Conservation (phyloP, 2,329 filamentous ascomycete genomes). For the Paecilomyces formosus region DNA sequence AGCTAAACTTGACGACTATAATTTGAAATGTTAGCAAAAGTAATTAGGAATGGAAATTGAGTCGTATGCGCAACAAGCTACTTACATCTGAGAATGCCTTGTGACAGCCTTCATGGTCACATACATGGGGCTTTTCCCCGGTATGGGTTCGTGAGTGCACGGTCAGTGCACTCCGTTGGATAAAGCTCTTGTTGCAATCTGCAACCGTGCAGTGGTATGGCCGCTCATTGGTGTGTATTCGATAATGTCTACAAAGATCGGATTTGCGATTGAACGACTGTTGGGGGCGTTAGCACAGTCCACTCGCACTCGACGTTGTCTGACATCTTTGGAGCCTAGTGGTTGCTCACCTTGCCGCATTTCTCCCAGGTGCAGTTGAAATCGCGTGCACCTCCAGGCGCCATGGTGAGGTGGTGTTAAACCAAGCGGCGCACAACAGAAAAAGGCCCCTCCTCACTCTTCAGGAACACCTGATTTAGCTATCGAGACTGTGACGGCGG, state of each 20-base stretch:
- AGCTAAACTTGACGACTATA: slow-evolving; percentile 32
- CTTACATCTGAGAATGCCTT: slow-evolving; percentile 40
- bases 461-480: not conserved
- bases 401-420: slow-evolving; percentile 22
- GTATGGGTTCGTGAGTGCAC: slow-evolving; percentile 39
- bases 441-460: not conserved
- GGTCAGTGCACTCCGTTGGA: slow-evolving; percentile 41
- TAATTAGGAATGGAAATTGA: not conserved
- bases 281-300: slow-evolving; percentile 1
- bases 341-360: slow-evolving; percentile 34
- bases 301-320: not conserved
- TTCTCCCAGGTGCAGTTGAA: slow-evolving; percentile 38
- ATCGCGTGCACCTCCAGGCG: slow-evolving; percentile 33
- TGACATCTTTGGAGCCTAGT: not conserved
- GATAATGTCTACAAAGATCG: slow-evolving; percentile 39
- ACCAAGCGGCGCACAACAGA: not conserved
- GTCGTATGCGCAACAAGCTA: not conserved
- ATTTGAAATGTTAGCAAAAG: slow-evolving; percentile 4
- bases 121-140: slow-evolving; percentile 38
- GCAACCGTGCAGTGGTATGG: slow-evolving; percentile 39
- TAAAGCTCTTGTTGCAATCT: slow-evolving; percentile 42
- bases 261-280: slow-evolving; percentile 44
- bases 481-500: not conserved
- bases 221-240: slow-evolving; percentile 42
- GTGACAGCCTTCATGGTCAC: slow-evolving; percentile 34